phyloP scores from a whole-genome alignment of 2,329 filamentous ascomycete species.

The Fusarium torulosum region DNA sequence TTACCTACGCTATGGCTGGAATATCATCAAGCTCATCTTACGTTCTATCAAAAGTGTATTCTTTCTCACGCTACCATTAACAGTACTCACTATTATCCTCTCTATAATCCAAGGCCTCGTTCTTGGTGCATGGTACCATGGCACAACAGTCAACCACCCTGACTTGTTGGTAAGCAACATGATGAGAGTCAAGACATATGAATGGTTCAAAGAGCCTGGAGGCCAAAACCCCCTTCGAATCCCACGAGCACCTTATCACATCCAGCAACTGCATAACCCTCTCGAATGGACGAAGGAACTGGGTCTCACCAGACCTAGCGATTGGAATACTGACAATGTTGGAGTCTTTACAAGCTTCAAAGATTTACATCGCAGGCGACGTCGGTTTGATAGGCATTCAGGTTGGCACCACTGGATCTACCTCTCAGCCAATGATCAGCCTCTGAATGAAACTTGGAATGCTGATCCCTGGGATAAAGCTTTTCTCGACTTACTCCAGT shows the following conservation, averaged over 20 bases:
- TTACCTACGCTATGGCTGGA: too few species aligned
- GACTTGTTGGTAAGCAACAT: rapidly evolving
- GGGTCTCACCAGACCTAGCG: not conserved
- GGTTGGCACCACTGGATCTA: slow-evolving; percentile 11
- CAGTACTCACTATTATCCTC: not conserved
- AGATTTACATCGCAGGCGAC: not conserved
- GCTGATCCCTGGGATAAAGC: slow-evolving; percentile 4
- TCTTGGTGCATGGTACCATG: not conserved
- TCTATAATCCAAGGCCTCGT: not conserved
- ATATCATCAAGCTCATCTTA: too few species aligned
- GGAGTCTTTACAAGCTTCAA: not conserved
- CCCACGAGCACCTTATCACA: not conserved
- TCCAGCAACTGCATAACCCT: not conserved
- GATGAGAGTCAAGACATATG: not conserved
- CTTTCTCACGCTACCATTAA: not conserved
- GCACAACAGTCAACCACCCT: rapidly evolving
- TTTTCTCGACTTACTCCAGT: not conserved
- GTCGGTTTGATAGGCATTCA: not conserved
- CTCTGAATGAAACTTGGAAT: not conserved
- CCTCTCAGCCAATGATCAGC: not conserved
- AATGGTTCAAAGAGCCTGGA: slow-evolving; percentile 1
- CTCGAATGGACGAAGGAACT: not conserved
- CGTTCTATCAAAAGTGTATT: not conserved
- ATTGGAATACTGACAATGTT: not conserved
- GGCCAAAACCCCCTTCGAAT: not conserved